Base-by-base conservation (phyloP, 192 early-diverging fungal genomes). In the Physocladia obscura region DNA sequence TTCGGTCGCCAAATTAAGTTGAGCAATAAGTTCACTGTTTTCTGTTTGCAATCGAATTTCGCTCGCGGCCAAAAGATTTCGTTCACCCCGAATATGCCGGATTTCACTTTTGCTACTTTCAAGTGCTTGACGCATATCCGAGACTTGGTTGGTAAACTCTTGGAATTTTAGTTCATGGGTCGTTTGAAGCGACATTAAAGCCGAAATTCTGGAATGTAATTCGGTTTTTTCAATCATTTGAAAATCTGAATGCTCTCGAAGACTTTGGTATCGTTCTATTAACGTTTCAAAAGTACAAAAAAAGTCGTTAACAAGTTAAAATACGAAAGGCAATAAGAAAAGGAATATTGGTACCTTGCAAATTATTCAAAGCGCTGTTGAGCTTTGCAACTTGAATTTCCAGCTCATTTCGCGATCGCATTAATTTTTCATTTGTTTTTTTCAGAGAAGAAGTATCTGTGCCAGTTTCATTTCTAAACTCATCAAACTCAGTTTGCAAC, bases 401-500 rank as follows among this genome's bases (percentile, higher is more conserved):
- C n/a, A 84, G 76, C 26, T 88, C 84, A 1, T 81, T 84, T 35
- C 82, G 82, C 48, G 89, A 85, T 0, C 69, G 36, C 47, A 85
- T 81, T 5, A 86, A 56, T 55, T 73, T 70, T 31, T 81, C 77
- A 31, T 85, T 57, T 22, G 85, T 80, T 17, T 52, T 70, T 69
- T 89, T 88, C 11, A 90, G 76, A 50, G 77, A 73, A 39, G 75
- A 70, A 30, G 77, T 84, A 57, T 89, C 89, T 13, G 75, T 76
- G 19, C 80, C 82, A 6, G 81, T 81, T 71, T 93, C 90, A 49
- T 75, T 81, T 49, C 84, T 78, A 74, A 88, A 92, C 5, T 74
- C 70, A 58, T 92, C 88, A 75, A 85, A 90, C 30, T 88, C 83
- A 47, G 71, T 64, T 75, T 90, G 87, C 15, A 88, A 79, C 21